phyloP scores from a whole-genome alignment of 805 yeast genomes.

The Kuraishia ogatae region DNA sequence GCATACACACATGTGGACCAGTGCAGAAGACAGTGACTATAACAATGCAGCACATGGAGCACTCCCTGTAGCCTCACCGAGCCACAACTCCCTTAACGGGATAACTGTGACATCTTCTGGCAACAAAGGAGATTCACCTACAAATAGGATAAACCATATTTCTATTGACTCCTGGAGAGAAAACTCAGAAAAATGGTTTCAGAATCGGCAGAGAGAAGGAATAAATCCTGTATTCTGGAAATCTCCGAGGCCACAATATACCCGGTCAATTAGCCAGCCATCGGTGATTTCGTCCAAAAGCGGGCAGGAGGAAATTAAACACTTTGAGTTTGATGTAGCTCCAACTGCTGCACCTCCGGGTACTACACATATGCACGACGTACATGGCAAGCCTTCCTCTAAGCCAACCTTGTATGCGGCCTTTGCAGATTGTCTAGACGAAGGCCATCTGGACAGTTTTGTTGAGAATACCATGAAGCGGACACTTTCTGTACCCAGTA shows the following conservation, averaged over 20 bases:
- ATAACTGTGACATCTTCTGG: neutral
- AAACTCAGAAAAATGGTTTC: slow-evolving; percentile 13
- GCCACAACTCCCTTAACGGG: neutral
- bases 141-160: slow-evolving; percentile 9
- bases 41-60: neutral
- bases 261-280: neutral
- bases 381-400: neutral
- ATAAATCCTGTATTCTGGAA: neutral
- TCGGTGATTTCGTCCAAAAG: neutral
- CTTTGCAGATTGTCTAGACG: neutral
- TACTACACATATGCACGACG: neutral
- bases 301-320: neutral
- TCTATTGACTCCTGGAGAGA: slow-evolving; percentile 21
- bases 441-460: neutral
- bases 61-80: neutral
- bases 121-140: neutral
- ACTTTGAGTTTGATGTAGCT: neutral
- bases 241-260: neutral
- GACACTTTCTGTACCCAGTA: neutral
- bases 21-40: neutral
- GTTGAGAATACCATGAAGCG: slow-evolving; percentile 1
- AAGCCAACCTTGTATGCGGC: neutral
- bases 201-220: slow-evolving; percentile 13
- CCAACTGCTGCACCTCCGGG: neutral
- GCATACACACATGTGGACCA: neutral